Base-by-base conservation (phyloP, 371 early-diverging fungal species). In the Mortierella sp. region DNA sequence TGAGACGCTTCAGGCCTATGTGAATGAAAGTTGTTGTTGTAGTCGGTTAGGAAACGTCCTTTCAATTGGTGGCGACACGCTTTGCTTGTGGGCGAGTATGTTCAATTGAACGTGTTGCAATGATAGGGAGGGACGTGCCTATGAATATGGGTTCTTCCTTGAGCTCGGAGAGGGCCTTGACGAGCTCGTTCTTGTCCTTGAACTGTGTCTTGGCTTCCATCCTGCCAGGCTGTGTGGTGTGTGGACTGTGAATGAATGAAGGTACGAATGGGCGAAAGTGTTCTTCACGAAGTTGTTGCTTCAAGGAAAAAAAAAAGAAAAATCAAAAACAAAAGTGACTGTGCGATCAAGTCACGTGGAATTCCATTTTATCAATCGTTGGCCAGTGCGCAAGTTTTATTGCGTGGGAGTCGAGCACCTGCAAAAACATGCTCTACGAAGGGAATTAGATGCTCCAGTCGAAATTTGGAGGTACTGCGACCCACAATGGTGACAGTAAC, bases 131-230 rank as follows among this genome's bases (percentile, higher is more conserved):
- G 60, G 38, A 71, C 85, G 43, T 85, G 74, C 85, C 82, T 56
- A 81, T 51, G 55, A 74, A 81, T 11, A 81, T 79, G 24, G 75
- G 76, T 71, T 85, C 85, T 49, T 75, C 76, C 60, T 75, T 78
- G n/a, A 78, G 74, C 70, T 81, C 78, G 55, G 81, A 78, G 32
- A 85, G 73, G 65, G 85, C 82, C 58, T 78, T 81, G 76, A 79
- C 81, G 46, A 85, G 72, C 74, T 85, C 85, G 29, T 76, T 81
- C 79, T 81, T 79, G 77, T 85, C 85, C 72, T 75, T 75, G 79
- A 81, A 85, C 74, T 81, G 82, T 56, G 70, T 56, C 81, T 73
- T 77, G 77, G 71, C 77, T 44, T 83, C 83, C 77, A 80, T 79
- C 77, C 76, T 65, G 74, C 63, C 58, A 72, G 46, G 55, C 8